These are phyloP conservation scores for Leccinum truebloodii DNA, from an alignment of 768 basidiomycete species.

Conservation along the genomic window DNA sequence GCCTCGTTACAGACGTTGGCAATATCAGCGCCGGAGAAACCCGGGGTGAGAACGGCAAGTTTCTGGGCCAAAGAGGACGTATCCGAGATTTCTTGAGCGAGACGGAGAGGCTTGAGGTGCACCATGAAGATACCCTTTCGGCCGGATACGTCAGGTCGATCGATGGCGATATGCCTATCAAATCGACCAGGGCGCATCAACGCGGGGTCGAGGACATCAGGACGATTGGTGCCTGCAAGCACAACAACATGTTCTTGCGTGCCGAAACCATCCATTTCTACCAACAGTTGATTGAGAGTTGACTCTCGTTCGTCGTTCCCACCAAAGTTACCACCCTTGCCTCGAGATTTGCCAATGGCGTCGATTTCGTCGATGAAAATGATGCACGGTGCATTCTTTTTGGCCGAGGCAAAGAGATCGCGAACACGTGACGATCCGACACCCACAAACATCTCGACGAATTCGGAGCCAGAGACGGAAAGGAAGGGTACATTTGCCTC, in stretches of 20 bases:
- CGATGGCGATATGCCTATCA: conserved; percentile 94
- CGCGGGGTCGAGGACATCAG: conserved; percentile 94
- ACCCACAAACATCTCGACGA: conserved; percentile 99
- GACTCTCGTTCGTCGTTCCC: conserved; percentile 98
- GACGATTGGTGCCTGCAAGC: conserved; percentile 94
- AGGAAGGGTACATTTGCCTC: conserved; percentile 98
- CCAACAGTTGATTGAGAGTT: conserved; percentile 94
- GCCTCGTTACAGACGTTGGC: conserved; percentile 99
- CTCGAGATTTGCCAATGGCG: conserved; percentile 94
- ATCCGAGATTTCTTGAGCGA: conserved; percentile 54
- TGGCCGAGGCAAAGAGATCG: conserved; percentile 95
- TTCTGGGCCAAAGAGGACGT: conserved; percentile 76
- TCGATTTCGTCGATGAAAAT: conserved; percentile 99
- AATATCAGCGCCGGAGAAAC: conserved; percentile 98
- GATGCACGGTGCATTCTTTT: conserved; percentile 97
- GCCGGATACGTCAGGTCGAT: conserved; percentile 91
- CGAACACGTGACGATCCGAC: conserved; percentile 97
- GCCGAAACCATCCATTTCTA: conserved; percentile 99
- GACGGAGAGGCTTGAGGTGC: conserved; percentile 82
- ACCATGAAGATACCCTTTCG: conserved; percentile 93
- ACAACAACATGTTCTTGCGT: conserved; percentile 97
- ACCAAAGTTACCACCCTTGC: conserved; percentile 74
- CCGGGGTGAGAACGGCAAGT: conserved; percentile 93
- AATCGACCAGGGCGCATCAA: conserved; percentile 97
- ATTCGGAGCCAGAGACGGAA: conserved; percentile 97